A percentile compares a stretch with the other conserved stretches of the same genome.
Evolutionary conservation across 768 basidiomycete genomes (phyloP).

Genomic region (Pleurotus giganteus): DNA sequence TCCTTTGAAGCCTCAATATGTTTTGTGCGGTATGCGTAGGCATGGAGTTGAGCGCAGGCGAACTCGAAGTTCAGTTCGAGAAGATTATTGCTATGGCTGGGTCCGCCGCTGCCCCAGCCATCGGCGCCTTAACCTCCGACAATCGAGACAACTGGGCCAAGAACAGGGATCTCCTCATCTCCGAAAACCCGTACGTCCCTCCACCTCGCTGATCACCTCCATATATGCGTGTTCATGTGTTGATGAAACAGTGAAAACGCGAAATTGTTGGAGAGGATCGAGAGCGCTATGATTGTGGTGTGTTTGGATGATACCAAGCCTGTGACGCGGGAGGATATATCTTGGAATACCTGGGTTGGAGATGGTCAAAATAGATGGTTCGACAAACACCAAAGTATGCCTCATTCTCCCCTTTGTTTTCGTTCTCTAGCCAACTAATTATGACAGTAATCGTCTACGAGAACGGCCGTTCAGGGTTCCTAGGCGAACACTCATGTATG

Average conservation of each 20-base stretch:
- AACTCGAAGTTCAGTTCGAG: constrained; percentile 80
- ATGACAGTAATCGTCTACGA: constrained; percentile 86
- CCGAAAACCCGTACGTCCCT: constrained; percentile 41
- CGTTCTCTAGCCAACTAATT: not conserved
- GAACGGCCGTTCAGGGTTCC: constrained; percentile 92
- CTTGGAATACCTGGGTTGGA: constrained; percentile 85
- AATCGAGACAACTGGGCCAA: constrained; percentile 91
- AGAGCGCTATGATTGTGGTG: constrained; percentile 86
- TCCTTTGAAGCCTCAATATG: not conserved
- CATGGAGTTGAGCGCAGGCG: constrained; percentile 68
- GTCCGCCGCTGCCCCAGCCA: constrained; percentile 35
- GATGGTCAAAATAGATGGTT: constrained; percentile 91
- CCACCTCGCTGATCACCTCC: no score
- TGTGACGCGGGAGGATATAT: constrained; percentile 76
- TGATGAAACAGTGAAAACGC: constrained; percentile 42
- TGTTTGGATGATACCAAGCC: constrained; percentile 84
- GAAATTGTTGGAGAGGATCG: constrained; percentile 70
- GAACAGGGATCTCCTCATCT: constrained; percentile 59
- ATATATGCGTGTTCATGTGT: not conserved
- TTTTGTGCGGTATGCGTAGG: not conserved
- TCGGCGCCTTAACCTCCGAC: constrained; percentile 87
- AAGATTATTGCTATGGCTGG: constrained; percentile 68
- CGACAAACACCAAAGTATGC: constrained; percentile 93
- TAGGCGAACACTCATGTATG: constrained; percentile 85
- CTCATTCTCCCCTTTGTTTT: not conserved